Evolutionary conservation across 306 rosid genomes (phyloP).

Genomic region (Castanopsis chinensis): DNA sequence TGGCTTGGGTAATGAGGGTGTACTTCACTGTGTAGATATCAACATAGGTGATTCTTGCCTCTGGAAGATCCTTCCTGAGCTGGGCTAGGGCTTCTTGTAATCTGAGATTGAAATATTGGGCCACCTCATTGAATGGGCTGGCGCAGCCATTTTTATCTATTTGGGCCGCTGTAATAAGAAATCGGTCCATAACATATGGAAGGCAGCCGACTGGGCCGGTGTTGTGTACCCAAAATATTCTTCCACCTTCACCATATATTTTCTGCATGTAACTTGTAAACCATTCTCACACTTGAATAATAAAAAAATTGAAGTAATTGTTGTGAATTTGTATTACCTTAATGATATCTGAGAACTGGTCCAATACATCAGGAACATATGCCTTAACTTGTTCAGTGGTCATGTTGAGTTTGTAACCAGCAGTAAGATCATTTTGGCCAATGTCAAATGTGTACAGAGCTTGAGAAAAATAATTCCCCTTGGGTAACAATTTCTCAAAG

Average conservation of each 20-base stretch:
- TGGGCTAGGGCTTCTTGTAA: slow-evolving; percentile 37
- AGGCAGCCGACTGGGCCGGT: slow-evolving; percentile 46
- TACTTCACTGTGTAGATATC: slow-evolving; percentile 71
- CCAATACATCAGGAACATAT: slow-evolving; percentile 23
- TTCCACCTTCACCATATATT: slow-evolving; percentile 29
- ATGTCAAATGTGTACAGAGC: slow-evolving; percentile 74
- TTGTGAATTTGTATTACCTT: not conserved
- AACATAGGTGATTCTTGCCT: slow-evolving; percentile 72
- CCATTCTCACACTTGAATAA: no score
- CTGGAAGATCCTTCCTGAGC: slow-evolving; percentile 50
- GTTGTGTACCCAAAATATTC: slow-evolving; percentile 44
- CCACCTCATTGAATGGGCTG: slow-evolving; percentile 50
- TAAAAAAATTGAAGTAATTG: no score
- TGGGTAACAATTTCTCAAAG: slow-evolving; percentile 49
- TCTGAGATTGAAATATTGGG: slow-evolving; percentile 53
- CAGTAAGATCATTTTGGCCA: slow-evolving; percentile 72
- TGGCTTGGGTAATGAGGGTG: slow-evolving; percentile 57
- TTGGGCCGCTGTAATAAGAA: slow-evolving; percentile 26
- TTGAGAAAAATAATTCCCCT: slow-evolving; percentile 38
- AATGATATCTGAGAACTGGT: slow-evolving; percentile 18
- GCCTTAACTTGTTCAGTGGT: slow-evolving; percentile 41
- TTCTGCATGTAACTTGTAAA: not conserved
- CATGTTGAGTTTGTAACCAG: slow-evolving; percentile 66
- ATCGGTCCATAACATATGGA: slow-evolving; percentile 31
- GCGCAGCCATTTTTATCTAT: slow-evolving; percentile 59